These are phyloP conservation scores for Batkoa obscura DNA, from an alignment of 371 early-diverging fungal genomes.

Conservation along the genomic window DNA sequence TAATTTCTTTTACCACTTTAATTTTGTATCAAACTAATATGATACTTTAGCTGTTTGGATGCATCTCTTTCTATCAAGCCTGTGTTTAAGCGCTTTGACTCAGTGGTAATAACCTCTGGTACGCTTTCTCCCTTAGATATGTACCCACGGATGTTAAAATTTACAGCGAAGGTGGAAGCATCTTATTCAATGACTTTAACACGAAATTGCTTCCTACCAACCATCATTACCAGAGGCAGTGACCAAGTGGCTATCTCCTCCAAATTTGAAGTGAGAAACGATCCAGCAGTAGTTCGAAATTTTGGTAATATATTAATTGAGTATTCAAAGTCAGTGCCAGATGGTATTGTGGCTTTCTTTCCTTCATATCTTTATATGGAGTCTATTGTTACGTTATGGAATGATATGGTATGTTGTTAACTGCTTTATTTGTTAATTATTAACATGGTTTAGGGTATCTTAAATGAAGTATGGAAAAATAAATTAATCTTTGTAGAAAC, in stretches of 20 bases:
- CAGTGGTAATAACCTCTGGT: constrained; percentile 98
- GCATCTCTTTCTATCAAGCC: constrained; percentile 94
- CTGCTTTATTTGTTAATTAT: constrained; percentile 9
- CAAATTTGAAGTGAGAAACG: constrained; percentile 94
- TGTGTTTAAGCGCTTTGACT: constrained; percentile 87
- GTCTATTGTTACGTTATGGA: constrained; percentile 96
- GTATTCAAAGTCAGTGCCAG: constrained; percentile 87
- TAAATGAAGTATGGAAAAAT: constrained; percentile 86
- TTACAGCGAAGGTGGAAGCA: constrained; percentile 63
- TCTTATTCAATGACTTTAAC: constrained; percentile 90
- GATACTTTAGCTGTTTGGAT: constrained; percentile 71
- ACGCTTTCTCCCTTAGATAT: constrained; percentile 97
- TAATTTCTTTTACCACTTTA: constrained; percentile 15
- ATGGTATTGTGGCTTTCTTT: constrained; percentile 98
- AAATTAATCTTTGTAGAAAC: constrained; percentile 99
- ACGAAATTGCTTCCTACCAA: constrained; percentile 85
- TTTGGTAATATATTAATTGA: constrained; percentile 97
- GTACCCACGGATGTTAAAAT: constrained; percentile 95
- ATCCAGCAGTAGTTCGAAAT: constrained; percentile 97
- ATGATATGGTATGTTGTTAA: constrained; percentile 50
- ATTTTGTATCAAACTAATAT: neutral
- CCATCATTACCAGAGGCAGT: constrained; percentile 89
- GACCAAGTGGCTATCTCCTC: constrained; percentile 95
- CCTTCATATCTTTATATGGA: constrained; percentile 99
- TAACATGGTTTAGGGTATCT: constrained; percentile 38